Evolutionary conservation across 768 basidiomycete species (phyloP).

Genomic region (Tricholoma furcatifolium): DNA sequence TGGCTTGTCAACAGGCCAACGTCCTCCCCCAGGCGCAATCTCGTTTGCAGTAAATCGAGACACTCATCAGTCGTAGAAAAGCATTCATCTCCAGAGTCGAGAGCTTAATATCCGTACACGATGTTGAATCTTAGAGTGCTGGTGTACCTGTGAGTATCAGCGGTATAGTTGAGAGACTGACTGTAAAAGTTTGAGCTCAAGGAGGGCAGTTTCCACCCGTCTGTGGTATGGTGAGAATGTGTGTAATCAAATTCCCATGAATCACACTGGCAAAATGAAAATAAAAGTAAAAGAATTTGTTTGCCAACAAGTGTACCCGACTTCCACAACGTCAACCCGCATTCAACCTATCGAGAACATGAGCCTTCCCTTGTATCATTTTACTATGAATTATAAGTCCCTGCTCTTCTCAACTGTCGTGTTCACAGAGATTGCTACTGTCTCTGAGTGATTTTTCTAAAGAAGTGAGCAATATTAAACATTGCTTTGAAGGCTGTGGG

Average conservation of each 20-base stretch:
- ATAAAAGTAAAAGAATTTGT: no score
- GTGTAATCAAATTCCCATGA: no score
- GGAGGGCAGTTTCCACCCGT: no score
- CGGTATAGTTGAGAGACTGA: slow-evolving; percentile 32
- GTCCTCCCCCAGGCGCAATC: slow-evolving; percentile 42
- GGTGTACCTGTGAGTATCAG: slow-evolving; percentile 49
- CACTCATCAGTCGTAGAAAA: slow-evolving; percentile 41
- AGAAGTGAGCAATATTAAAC: background rate
- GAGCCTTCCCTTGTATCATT: no score
- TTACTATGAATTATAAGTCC: no score
- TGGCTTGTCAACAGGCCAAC: slow-evolving; percentile 56
- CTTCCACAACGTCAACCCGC: no score
- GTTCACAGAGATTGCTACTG: slow-evolving; percentile 14
- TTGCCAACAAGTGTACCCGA: no score
- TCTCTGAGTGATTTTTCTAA: slow-evolving; percentile 9
- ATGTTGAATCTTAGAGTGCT: slow-evolving; percentile 56
- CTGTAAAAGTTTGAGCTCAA: no score
- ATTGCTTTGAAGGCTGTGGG: background rate
- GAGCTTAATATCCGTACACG: slow-evolving; percentile 59
- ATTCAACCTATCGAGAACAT: no score
- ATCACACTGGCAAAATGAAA: no score
- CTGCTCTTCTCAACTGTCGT: slow-evolving; percentile 12
- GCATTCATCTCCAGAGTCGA: slow-evolving; percentile 36
- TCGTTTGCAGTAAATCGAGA: slow-evolving; percentile 36
- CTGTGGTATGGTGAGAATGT: no score